A percentile compares a stretch with the other conserved stretches of the same genome.
These are phyloP conservation scores for Picea sitchensis DNA, from an alignment of 75 land plant genomes.

Conservation along the genomic window DNA sequence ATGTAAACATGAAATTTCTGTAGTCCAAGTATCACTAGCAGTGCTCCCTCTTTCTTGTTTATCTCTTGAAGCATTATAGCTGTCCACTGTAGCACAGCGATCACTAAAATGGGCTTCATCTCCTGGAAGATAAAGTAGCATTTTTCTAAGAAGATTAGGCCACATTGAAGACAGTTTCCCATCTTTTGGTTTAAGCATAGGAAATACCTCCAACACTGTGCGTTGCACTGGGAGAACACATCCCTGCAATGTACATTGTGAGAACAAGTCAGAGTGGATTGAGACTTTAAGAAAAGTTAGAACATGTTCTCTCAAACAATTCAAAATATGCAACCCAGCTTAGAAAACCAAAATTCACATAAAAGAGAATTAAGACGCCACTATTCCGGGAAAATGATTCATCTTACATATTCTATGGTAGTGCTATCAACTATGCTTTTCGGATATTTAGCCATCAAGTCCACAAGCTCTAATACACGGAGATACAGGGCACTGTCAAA, in stretches of 20 bases:
- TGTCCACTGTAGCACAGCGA: conserved; percentile 10
- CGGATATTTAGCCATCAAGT: conserved; percentile 43
- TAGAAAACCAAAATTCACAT: background rate
- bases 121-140: conserved; percentile 70
- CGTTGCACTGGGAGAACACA: conserved; percentile 66
- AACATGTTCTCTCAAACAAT: background rate
- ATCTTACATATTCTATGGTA: conserved; percentile 53
- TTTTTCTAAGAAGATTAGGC: conserved; percentile 49
- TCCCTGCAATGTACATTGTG: conserved; percentile 30
- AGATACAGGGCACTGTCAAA: conserved; percentile 66
- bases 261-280: background rate
- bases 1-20: background rate
- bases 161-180: conserved; percentile 62
- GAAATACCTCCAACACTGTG: conserved; percentile 73
- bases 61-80: background rate
- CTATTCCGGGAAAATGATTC: background rate
- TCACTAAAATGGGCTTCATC: conserved; percentile 23
- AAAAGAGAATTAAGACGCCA: background rate
- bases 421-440: conserved; percentile 32
- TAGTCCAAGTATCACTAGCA: background rate
- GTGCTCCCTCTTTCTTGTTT: background rate
- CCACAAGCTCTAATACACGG: conserved; percentile 50
- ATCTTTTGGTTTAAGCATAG: conserved; percentile 59
- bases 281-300: background rate
- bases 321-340: background rate